Conservation (phyloP, 2,329 filamentous ascomycete species). For the Pseudogymnoascus sp. region DNA sequence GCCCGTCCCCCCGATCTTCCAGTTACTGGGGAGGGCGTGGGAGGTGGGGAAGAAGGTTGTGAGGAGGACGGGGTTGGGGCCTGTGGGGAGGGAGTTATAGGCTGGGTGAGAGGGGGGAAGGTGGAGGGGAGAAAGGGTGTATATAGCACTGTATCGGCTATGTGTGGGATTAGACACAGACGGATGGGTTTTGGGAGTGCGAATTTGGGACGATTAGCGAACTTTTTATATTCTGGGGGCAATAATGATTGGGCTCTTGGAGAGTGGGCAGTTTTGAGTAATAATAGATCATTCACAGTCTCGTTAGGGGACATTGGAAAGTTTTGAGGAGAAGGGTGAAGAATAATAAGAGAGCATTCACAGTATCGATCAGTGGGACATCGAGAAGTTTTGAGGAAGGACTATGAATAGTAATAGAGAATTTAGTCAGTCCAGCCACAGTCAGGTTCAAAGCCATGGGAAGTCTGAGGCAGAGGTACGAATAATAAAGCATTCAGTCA, state of each 20-base stretch:
- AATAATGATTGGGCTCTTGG: neutral
- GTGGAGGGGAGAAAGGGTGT: neutral
- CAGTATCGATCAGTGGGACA: too few relatives aligned
- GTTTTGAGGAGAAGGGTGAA: neutral
- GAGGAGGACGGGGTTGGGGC: neutral
- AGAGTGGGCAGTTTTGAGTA: neutral
- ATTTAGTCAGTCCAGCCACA: too few relatives aligned
- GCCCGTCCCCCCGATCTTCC: constrained; percentile 17
- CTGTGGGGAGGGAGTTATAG: constrained; percentile 1
- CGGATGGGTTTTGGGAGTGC: neutral
- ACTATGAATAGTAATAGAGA: neutral
- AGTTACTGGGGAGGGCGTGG: neutral
- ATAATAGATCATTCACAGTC: neutral
- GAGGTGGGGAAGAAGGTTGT: neutral
- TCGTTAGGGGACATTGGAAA: neutral
- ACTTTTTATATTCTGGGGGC: neutral
- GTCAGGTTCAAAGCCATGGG: too few relatives aligned
- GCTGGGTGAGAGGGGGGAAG: neutral
- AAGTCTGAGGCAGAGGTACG: neutral
- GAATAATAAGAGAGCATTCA: neutral
- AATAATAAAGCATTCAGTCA: neutral
- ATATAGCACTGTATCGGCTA: neutral
- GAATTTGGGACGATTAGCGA: neutral
- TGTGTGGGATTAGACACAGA: neutral
- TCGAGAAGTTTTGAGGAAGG: neutral